Percentiles rank a stretch among this genome's conserved stretches.
These are phyloP conservation scores for Syncephalastrum monosporum DNA, from an alignment of 371 early-diverging fungal genomes.

Conservation along the genomic window DNA sequence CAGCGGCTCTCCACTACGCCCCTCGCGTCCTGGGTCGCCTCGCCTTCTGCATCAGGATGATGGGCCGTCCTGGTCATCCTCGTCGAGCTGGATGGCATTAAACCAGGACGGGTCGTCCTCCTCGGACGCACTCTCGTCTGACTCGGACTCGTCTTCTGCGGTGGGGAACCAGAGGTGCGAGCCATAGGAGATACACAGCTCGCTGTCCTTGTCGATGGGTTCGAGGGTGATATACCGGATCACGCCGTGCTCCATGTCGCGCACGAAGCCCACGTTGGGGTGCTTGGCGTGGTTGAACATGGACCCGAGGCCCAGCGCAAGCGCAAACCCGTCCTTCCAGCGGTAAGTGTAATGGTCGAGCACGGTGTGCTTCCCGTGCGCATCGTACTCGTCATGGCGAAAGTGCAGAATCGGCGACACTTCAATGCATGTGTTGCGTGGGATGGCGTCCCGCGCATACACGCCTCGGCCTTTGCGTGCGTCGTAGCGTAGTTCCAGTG, in stretches of 20 bases:
- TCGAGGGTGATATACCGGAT: slow-evolving; percentile 60
- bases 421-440: slow-evolving; percentile 51
- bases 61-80: too few relatives aligned
- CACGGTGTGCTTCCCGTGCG: slow-evolving; percentile 58
- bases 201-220: slow-evolving; percentile 56
- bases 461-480: slow-evolving; percentile 63
- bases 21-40: too few relatives aligned
- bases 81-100: too few relatives aligned
- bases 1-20: too few relatives aligned
- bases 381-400: slow-evolving; percentile 51
- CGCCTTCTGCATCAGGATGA: too few relatives aligned
- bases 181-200: slow-evolving; percentile 72
- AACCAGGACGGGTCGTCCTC: too few relatives aligned
- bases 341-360: slow-evolving; percentile 71
- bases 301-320: slow-evolving; percentile 69
- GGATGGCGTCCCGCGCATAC: slow-evolving; percentile 41
- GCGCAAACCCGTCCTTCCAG: slow-evolving; percentile 64
- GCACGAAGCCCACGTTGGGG: slow-evolving; percentile 66
- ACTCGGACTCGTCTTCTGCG: slow-evolving; percentile 4
- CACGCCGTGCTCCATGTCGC: slow-evolving; percentile 53
- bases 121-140: too few relatives aligned
- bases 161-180: slow-evolving; percentile 68
- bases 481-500: slow-evolving; percentile 47
- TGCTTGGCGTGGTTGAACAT: slow-evolving; percentile 66
- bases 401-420: slow-evolving; percentile 66